Evolutionary conservation across 345 rosid species (phyloP), one percentile per base, ranked within the genome.

Genomic region (Hypericum androsaemum): DNA sequence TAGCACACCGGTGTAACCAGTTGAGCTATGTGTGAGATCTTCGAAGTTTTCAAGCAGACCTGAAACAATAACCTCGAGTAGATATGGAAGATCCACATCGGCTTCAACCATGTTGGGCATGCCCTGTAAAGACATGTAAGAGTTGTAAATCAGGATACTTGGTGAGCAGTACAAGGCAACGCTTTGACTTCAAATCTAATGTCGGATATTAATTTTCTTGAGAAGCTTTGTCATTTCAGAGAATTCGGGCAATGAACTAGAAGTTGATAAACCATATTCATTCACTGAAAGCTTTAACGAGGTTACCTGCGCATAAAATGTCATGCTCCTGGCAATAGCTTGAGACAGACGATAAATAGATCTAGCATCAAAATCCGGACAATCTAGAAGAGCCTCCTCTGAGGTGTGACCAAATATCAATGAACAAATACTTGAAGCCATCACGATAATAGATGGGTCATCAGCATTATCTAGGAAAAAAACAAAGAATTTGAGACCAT

Each of bases 401-500:
- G 98, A 87, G 50, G 80, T 79, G 39, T 55, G 62, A 58, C 81
- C 96, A 42, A 88, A 64, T 55, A 84, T 62, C 66, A 90, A 61
- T 5, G 86, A 61, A 70, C 86, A 78, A 54, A 92, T 75, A 71
- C 88, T 83, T 50, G 89, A 75, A 61, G 86, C 89, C 98, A 88
- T 78, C 85, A 83, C 74, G 3, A 63, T 43, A 39, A 44, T 43
- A 32, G 88, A 76, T 22, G 60, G 67, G 51, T 88, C 88, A 52
- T 59, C 43, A 43, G 58, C 59, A 50, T 72, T 50, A 63, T 74
- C 95, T 88, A 79, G 43, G 39, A 43, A 45, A 64, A 37, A 43
- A 12, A 10, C 62, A 50, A 64, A 44, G 32, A 22, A 22, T 22
- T 22, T 22, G 32, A 22, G 2, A 22, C 32, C 32, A 22, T 22